These are phyloP conservation scores for Acacia confusa DNA, from an alignment of 306 rosid genomes.

Conservation along the genomic window DNA sequence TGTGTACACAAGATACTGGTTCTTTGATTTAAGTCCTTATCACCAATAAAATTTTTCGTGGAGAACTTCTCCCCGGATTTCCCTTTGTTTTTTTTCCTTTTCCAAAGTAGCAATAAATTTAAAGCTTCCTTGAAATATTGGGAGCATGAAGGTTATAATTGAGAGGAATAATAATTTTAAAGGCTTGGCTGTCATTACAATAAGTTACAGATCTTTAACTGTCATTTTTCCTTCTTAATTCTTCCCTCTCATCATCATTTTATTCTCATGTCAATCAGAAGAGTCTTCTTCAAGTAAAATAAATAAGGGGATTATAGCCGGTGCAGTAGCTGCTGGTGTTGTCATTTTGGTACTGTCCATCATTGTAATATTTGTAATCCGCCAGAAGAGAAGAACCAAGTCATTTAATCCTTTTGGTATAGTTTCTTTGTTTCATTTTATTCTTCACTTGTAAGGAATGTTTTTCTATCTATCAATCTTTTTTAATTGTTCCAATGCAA, in stretches of 20 bases:
- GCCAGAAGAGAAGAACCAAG: constrained; percentile 49
- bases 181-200: neutral
- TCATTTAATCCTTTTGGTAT: constrained; percentile 53
- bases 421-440: neutral
- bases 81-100: too few relatives aligned
- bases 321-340: constrained; percentile 62
- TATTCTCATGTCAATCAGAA: constrained; percentile 2
- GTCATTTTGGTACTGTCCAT: constrained; percentile 47
- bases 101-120: too few relatives aligned
- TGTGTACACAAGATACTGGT: too few relatives aligned
- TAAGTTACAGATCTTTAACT: neutral
- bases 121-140: neutral
- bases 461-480: constrained; percentile 1
- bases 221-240: neutral
- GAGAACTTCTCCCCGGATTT: too few relatives aligned
- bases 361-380: constrained; percentile 55
- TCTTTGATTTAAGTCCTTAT: too few relatives aligned
- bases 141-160: neutral
- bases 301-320: constrained; percentile 45
- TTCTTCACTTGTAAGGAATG: constrained; percentile 18
- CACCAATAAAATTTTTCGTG: too few relatives aligned
- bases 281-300: constrained; percentile 37
- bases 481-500: constrained; percentile 25
- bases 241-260: constrained; percentile 20
- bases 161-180: neutral